These are phyloP conservation scores for Gossypium arboreum DNA, from an alignment of 345 rosid genomes.

Conservation along the genomic window DNA sequence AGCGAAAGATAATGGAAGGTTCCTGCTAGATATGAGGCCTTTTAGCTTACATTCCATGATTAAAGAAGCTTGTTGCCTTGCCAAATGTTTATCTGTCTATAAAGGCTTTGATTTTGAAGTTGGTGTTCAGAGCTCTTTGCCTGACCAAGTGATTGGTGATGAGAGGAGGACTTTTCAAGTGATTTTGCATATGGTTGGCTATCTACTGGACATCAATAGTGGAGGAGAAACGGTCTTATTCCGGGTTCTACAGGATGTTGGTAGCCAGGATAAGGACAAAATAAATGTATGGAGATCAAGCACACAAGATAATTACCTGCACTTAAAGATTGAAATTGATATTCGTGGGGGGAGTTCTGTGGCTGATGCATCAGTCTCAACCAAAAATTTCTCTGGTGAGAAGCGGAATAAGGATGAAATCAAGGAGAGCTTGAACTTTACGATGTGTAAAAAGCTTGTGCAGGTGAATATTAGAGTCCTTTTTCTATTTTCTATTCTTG, in stretches of 20 bases:
- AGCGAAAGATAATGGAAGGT: conserved; percentile 62
- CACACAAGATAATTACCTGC: conserved; percentile 41
- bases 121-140: conserved; percentile 66
- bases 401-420: conserved; percentile 43
- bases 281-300: conserved; percentile 50
- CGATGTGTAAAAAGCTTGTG: conserved; percentile 87
- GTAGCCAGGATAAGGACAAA: conserved; percentile 49
- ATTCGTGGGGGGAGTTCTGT: conserved; percentile 41
- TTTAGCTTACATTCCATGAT: conserved; percentile 72
- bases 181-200: conserved; percentile 87
- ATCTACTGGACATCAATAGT: conserved; percentile 52
- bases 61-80: conserved; percentile 80
- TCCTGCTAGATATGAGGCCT: conserved; percentile 55
- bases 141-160: conserved; percentile 75
- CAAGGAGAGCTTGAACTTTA: conserved; percentile 71
- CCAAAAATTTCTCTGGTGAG: conserved; percentile 30
- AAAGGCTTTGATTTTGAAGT: conserved; percentile 66
- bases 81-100: conserved; percentile 71
- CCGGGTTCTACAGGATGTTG: conserved; percentile 45
- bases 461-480: conserved; percentile 47
- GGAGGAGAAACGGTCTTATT: conserved; percentile 58
- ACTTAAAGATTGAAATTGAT: conserved; percentile 70
- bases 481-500: background rate
- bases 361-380: conserved; percentile 35
- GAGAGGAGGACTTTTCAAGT: conserved; percentile 87